phyloP scores from a whole-genome alignment of 1,284 basidiomycete genomes.

The Puccinia horiana region DNA sequence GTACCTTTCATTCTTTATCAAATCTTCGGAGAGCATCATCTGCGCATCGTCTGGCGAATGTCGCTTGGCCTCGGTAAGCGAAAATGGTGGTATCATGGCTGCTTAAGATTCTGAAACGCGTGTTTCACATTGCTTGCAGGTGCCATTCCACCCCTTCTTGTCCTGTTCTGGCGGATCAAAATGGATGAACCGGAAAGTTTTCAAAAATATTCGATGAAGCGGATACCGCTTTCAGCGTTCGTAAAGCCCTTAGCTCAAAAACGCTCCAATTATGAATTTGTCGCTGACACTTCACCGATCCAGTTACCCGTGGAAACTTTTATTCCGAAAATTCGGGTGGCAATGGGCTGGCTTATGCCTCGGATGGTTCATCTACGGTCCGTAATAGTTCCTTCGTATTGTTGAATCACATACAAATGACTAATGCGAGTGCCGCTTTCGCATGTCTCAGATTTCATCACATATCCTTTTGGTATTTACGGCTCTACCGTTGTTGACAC shows the following conservation, averaged over 20 bases:
- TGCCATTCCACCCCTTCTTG: conserved; percentile 56
- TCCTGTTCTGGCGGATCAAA: conserved; percentile 57
- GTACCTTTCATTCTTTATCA: conserved; percentile 53
- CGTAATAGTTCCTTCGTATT: neutral
- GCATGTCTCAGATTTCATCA: conserved; percentile 49
- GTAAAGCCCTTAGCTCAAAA: neutral
- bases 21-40: conserved; percentile 72
- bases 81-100: conserved; percentile 64
- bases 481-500: conserved; percentile 74
- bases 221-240: conserved; percentile 52
- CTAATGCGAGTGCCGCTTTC: no score
- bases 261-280: neutral
- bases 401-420: neutral
- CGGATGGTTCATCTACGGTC: conserved; percentile 49
- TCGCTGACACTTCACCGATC: neutral
- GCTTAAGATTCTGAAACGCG: conserved; percentile 58
- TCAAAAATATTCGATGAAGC: conserved; percentile 55
- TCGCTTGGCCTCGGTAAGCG: conserved; percentile 83
- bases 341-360: conserved; percentile 43
- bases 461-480: conserved; percentile 74
- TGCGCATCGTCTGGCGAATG: conserved; percentile 82
- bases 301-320: conserved; percentile 49
- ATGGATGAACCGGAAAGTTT: conserved; percentile 57
- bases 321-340: conserved; percentile 45
- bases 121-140: conserved; percentile 47